Base-by-base conservation (phyloP, 345 rosid species). In the Salix arbutifolia region DNA sequence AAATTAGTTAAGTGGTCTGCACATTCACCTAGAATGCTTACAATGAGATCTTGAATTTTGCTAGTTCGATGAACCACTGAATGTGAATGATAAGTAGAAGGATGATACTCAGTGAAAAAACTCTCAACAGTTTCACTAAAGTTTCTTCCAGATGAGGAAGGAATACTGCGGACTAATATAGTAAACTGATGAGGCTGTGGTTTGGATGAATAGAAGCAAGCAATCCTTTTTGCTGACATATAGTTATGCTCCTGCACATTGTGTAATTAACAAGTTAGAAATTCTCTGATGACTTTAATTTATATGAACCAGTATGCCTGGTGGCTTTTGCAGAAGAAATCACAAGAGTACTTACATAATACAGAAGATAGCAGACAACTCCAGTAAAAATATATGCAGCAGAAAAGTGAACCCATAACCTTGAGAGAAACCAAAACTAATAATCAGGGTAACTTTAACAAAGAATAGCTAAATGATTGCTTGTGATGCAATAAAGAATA, bases 401-500 rank as follows among this genome's bases (percentile, higher is more conserved):
- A 74, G 87, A 89, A 82, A 94, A 94, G 90, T 92, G 99, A 80
- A 91, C 71, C 99, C 97, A 94, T 78, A 94, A 78, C 99, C 99
- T 94, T 87, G 83, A 86, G 74, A 77, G 78, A 68, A 73, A 71
- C 46, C 75, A 80, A 86, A 65, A 69, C 52, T 67, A 75, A 72
- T 50, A 67, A 67, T 88, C 80, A 84, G 85, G 83, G 65, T 50
- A 71, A 65, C 75, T 46, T 67, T 23, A 40, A 31, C 67, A 72
- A 35, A 40, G 11, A 67, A 42, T 78, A 67, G 44, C 75, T 66
- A 69, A 33, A 73, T 69, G 70, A 48, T n/a, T 61, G 58, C 58
- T 65, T 25, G 6, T 69, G 76, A 68, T 28, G 67, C 44, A 37
- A 56, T 21, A 26, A 26, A 25, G 53, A 53, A 31, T 25, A 21